These are phyloP conservation scores for Xylaria sp. DNA, from an alignment of 2,329 filamentous ascomycete species.

Conservation along the genomic window DNA sequence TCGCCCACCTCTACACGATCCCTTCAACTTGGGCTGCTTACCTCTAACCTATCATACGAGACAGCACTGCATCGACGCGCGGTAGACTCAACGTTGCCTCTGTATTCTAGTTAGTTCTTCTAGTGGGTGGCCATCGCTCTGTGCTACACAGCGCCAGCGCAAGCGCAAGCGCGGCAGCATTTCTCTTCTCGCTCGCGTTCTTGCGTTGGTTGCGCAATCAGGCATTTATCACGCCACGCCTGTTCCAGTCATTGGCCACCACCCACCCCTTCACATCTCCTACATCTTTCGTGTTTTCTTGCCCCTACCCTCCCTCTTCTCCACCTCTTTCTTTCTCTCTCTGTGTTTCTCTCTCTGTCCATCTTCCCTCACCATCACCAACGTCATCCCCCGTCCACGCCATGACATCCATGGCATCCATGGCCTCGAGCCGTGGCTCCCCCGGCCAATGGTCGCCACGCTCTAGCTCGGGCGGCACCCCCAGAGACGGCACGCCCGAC, in stretches of 20 bases:
- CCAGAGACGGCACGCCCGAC: slow-evolving; percentile 37
- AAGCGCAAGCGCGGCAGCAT: background rate
- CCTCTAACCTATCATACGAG: background rate
- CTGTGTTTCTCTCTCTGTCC: too few relatives aligned
- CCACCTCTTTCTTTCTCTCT: background rate
- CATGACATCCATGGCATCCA: slow-evolving; percentile 34
- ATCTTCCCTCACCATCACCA: slow-evolving; percentile 3
- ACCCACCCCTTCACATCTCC: background rate
- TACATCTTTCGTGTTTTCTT: slow-evolving; percentile 2
- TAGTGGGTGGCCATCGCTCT: background rate
- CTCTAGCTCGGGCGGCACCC: slow-evolving; percentile 39
- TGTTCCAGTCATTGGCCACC: slow-evolving; percentile 7
- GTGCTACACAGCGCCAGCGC: slow-evolving; percentile 1
- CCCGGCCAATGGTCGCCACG: slow-evolving; percentile 44
- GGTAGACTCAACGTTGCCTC: background rate
- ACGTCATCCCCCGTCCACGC: slow-evolving; percentile 3
- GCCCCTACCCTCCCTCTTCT: background rate
- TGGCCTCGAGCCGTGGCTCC: slow-evolving; percentile 45
- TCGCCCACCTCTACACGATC: background rate
- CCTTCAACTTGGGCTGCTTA: background rate
- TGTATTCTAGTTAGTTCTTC: background rate
- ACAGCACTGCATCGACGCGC: slow-evolving; percentile 8
- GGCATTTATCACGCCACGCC: slow-evolving; percentile 8
- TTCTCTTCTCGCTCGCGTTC: background rate
- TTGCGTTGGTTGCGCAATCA: background rate